phyloP scores from a whole-genome alignment of 192 early-diverging fungal species.

The Pilobolus umbonatus region DNA sequence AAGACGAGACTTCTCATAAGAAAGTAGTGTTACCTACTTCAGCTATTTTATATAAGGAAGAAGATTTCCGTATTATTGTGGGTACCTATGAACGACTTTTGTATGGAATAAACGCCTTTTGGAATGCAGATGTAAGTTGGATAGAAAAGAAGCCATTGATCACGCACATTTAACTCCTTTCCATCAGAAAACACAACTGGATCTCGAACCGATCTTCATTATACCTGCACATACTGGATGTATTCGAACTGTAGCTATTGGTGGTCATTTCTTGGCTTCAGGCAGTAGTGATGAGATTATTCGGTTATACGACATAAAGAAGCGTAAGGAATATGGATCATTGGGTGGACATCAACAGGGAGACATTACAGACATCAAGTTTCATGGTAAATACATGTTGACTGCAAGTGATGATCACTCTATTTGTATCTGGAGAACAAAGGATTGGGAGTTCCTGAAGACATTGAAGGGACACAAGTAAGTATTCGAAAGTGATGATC shows the following conservation, averaged over 20 bases:
- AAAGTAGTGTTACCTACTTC: conserved; percentile 4
- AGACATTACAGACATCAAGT: conserved; percentile 81
- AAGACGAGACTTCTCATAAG: neutral
- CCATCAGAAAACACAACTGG: conserved; percentile 20
- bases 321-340: conserved; percentile 84
- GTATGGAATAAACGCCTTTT: conserved; percentile 82
- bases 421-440: conserved; percentile 85
- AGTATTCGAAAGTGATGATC: conserved; percentile 14
- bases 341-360: conserved; percentile 86
- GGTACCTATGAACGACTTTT: conserved; percentile 97
- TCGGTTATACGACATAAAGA: conserved; percentile 79
- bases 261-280: conserved; percentile 80
- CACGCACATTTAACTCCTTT: neutral
- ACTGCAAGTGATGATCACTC: conserved; percentile 86
- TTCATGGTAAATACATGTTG: conserved; percentile 82
- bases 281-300: conserved; percentile 96
- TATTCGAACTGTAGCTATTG: conserved; percentile 83
- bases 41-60: conserved; percentile 1
- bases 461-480: conserved; percentile 76
- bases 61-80: conserved; percentile 59
- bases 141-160: no score
- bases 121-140: conserved; percentile 30
- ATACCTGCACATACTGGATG: conserved; percentile 93
- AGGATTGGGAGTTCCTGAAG: conserved; percentile 96
- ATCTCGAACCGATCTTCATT: conserved; percentile 78